Percentiles rank a stretch among this genome's conserved stretches.
Evolutionary conservation across 2,329 filamentous ascomycete species (phyloP).

Genomic region (Colletotrichum chlorophyti): DNA sequence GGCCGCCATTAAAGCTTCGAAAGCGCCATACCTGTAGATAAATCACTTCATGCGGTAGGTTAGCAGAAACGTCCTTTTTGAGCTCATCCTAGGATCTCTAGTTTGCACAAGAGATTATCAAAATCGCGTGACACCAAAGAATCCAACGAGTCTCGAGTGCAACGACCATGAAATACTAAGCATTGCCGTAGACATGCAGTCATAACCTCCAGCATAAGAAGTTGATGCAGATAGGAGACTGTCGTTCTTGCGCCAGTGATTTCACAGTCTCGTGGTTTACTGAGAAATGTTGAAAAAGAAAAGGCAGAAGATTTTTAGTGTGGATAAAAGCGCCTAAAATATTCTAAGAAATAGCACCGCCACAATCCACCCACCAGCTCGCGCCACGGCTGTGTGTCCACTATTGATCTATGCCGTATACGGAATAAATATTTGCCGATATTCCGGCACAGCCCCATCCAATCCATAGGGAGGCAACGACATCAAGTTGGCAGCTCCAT

Average conservation of each 20-base stretch:
- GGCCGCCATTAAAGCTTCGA: slow-evolving; percentile 75
- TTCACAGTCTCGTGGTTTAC: not conserved
- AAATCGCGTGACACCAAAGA: too few species aligned
- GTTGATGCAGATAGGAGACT: too few species aligned
- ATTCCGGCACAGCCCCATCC: slow-evolving; percentile 6
- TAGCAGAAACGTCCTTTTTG: not conserved
- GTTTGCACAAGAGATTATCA: not conserved
- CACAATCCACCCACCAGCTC: not conserved
- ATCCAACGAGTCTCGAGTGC: too few species aligned
- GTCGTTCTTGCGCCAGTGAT: too few species aligned
- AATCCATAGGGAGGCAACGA: slow-evolving; percentile 27
- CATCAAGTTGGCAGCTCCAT: slow-evolving; percentile 31
- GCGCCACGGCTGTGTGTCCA: slow-evolving; percentile 20
- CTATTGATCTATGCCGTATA: too few species aligned
- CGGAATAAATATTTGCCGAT: slow-evolving; percentile 7
- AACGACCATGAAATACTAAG: too few species aligned
- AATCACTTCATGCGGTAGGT: not conserved
- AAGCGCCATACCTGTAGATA: slow-evolving; percentile 73
- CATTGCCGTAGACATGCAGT: too few species aligned
- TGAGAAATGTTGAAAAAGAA: not conserved
- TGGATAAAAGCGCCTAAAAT: slow-evolving; percentile 20
- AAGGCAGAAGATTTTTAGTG: not conserved
- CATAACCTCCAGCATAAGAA: not conserved
- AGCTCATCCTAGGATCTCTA: not conserved
- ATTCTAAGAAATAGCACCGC: slow-evolving; percentile 9